Evolutionary conservation across 352 stramenopile genomes (phyloP).

Genomic region (Thalassiosira mediterranea): DNA sequence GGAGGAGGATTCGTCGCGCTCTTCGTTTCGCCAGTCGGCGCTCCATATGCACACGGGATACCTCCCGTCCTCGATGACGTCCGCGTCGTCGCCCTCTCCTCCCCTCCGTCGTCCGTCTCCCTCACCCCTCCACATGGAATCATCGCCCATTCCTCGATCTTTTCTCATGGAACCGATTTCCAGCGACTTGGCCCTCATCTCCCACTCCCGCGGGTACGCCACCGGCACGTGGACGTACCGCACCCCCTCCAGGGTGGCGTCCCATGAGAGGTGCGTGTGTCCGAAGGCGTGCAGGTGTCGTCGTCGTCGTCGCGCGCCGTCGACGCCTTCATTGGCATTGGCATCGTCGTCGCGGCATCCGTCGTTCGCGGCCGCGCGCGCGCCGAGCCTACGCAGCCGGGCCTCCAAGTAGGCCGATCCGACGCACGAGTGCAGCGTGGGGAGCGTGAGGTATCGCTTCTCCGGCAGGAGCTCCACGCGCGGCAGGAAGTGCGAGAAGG

Average conservation of each 20-base stretch:
- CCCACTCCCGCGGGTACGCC: slow-evolving; percentile 58
- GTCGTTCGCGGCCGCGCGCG: too few relatives aligned
- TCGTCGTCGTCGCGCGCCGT: not conserved
- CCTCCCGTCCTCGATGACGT: too few relatives aligned
- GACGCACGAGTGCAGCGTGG: slow-evolving; percentile 45
- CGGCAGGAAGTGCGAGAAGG: slow-evolving; percentile 56
- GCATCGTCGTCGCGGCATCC: not conserved
- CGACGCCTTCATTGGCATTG: not conserved
- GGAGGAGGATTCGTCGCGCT: too few relatives aligned
- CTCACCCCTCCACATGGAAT: too few relatives aligned
- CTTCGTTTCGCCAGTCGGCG: slow-evolving; percentile 2
- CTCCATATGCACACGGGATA: slow-evolving; percentile 54
- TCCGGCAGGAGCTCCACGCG: slow-evolving; percentile 53
- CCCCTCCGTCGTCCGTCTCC: slow-evolving; percentile 21
- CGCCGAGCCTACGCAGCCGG: slow-evolving; percentile 21
- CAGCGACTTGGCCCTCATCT: slow-evolving; percentile 40
- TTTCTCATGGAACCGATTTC: slow-evolving; percentile 53
- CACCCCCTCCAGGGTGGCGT: slow-evolving; percentile 42
- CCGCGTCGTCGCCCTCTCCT: too few relatives aligned
- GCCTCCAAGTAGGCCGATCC: slow-evolving; percentile 45
- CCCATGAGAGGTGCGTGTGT: slow-evolving; percentile 54
- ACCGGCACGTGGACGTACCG: slow-evolving; percentile 56
- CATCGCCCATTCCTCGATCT: too few relatives aligned
- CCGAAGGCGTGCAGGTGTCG: slow-evolving; percentile 51
- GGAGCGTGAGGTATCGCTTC: slow-evolving; percentile 52